phyloP scores from a whole-genome alignment of 1,139 yeast species.

The Taphrina wiesneri region DNA sequence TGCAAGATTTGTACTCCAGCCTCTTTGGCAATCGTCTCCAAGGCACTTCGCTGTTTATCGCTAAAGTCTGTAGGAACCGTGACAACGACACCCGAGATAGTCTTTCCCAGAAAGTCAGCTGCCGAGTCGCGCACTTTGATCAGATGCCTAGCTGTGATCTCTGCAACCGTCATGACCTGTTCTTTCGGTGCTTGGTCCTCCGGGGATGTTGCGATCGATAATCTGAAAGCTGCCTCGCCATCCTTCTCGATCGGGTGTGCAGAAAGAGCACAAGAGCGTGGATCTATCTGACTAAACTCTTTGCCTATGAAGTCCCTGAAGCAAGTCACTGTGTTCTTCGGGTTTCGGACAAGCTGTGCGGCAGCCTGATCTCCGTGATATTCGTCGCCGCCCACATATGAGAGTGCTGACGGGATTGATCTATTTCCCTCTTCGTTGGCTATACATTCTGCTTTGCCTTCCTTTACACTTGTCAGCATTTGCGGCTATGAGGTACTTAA shows the following conservation, averaged over 20 bases:
- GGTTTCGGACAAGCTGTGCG: slow-evolving; percentile 88
- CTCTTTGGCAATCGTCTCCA: slow-evolving; percentile 61
- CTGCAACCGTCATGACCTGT: slow-evolving; percentile 63
- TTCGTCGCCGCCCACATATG: slow-evolving; percentile 92
- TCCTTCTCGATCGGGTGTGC: slow-evolving; percentile 73
- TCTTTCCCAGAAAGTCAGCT: slow-evolving; percentile 82
- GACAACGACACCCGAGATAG: slow-evolving; percentile 78
- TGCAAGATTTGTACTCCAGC: slow-evolving; percentile 83
- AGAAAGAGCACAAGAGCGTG: slow-evolving; percentile 59
- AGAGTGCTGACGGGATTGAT: slow-evolving; percentile 86
- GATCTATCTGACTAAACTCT: slow-evolving; percentile 64
- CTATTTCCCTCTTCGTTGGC: slow-evolving; percentile 99
- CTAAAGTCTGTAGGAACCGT: slow-evolving; percentile 90
- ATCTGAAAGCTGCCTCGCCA: slow-evolving; percentile 69
- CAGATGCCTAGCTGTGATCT: slow-evolving; percentile 81
- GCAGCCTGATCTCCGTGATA: slow-evolving; percentile 97
- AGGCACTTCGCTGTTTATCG: slow-evolving; percentile 66
- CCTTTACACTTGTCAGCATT: slow-evolving; percentile 48
- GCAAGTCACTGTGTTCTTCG: slow-evolving; percentile 80
- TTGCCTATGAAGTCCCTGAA: slow-evolving; percentile 92
- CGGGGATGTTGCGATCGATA: slow-evolving; percentile 48
- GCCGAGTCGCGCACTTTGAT: slow-evolving; percentile 83
- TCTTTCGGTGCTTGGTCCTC: slow-evolving; percentile 50
- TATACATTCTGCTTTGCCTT: slow-evolving; percentile 92
- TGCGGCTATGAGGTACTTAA: background rate